Evolutionary conservation across 345 rosid species (phyloP).

Genomic region (Xanthoceras sorbifolium): DNA sequence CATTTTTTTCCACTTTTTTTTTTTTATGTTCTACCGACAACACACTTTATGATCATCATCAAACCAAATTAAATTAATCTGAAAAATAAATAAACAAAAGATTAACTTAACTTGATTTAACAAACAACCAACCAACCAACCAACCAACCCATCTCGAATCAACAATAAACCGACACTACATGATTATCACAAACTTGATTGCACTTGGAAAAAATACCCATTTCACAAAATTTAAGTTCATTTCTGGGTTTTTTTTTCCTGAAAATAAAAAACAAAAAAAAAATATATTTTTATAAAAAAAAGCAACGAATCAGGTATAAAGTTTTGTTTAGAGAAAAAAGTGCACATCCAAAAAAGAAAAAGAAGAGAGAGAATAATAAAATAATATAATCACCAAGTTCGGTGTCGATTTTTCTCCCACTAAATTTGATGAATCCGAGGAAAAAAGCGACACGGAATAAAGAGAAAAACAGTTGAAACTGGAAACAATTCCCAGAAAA

Average conservation of each 20-base stretch:
- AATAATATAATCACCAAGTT: slow-evolving; percentile 26
- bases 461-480: slow-evolving; percentile 17
- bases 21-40: slow-evolving; percentile 18
- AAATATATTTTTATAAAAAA: slow-evolving; percentile 2
- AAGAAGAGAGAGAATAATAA: neutral
- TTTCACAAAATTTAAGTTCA: neutral
- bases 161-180: slow-evolving; percentile 8
- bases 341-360: neutral
- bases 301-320: slow-evolving; percentile 27
- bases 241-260: neutral
- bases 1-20: neutral
- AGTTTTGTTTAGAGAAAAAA: slow-evolving; percentile 1
- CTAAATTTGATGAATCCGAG: slow-evolving; percentile 39
- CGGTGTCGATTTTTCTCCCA: slow-evolving; percentile 20
- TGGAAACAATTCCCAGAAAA: slow-evolving; percentile 28
- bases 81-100: neutral
- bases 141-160: no score
- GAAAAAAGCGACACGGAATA: slow-evolving; percentile 16
- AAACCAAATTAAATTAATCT: neutral
- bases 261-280: neutral
- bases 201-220: neutral
- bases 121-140: no score
- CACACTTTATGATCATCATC: neutral
- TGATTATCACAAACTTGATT: neutral
- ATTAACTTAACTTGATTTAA: neutral